These are phyloP conservation scores for Myochromella boudieri DNA, from an alignment of 768 basidiomycete species.

Conservation along the genomic window DNA sequence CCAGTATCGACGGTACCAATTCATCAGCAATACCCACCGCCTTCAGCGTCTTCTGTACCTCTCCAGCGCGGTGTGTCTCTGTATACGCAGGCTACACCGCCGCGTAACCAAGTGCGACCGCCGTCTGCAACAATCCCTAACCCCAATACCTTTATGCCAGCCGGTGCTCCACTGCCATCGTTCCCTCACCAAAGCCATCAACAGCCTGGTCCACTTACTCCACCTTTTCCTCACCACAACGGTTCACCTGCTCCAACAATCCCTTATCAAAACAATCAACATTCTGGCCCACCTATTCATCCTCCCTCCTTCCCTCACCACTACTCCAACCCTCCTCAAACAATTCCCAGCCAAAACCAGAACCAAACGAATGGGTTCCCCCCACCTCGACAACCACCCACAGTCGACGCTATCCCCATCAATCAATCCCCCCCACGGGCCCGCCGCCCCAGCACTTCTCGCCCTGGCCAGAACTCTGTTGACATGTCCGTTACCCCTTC, in stretches of 20 bases:
- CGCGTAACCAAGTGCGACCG: no score
- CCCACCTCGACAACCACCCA: no score
- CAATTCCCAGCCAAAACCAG: no score
- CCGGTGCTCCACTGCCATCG: background rate
- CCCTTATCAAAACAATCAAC: background rate
- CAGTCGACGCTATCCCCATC: no score
- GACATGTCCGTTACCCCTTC: background rate
- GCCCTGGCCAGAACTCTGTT: constrained; percentile 12
- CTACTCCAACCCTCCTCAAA: background rate
- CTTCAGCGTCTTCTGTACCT: no score
- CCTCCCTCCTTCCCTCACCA: background rate
- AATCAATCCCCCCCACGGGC: constrained; percentile 20
- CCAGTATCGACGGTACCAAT: background rate
- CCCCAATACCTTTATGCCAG: no score
- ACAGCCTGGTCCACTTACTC: background rate
- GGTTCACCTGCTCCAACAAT: background rate
- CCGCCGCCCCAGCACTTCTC: constrained; percentile 29
- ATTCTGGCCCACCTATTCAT: background rate
- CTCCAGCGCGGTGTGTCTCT: no score
- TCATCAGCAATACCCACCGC: constrained; percentile 7
- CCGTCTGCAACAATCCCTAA: no score
- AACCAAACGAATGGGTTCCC: background rate
- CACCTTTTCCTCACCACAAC: background rate
- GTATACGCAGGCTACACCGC: no score
- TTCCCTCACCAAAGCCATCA: background rate